These are phyloP conservation scores for Fonsecaea monophora DNA, from an alignment of 2,329 filamentous ascomycete genomes.

Conservation along the genomic window DNA sequence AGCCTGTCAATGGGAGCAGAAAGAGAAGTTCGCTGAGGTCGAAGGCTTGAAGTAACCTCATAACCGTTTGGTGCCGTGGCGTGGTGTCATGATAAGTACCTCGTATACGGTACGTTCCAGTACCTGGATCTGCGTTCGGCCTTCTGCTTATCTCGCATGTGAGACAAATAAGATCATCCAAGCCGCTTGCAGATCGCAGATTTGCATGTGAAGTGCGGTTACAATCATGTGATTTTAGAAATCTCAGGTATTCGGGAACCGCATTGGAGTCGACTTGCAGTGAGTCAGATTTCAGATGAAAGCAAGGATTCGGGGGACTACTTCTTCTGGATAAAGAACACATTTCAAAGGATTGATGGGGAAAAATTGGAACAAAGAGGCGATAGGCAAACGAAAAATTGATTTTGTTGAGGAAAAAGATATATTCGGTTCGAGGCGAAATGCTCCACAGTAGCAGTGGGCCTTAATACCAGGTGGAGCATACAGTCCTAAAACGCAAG, in stretches of 20 bases:
- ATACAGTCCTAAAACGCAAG: not conserved
- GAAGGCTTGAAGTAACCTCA: not conserved
- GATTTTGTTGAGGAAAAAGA: not conserved
- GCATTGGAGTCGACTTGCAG: not conserved
- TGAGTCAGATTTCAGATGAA: not conserved
- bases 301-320: not conserved
- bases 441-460: not conserved
- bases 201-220: conserved; percentile 9
- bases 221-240: conserved; percentile 4
- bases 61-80: conserved; percentile 4
- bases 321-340: not conserved
- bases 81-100: conserved; percentile 14
- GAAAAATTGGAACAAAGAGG: not conserved
- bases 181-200: conserved; percentile 3
- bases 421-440: not conserved
- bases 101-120: conserved; percentile 14
- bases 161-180: conserved; percentile 11
- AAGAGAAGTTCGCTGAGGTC: not conserved
- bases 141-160: conserved; percentile 22
- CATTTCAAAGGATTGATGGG: not conserved
- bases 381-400: not conserved
- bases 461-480: not conserved
- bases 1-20: not conserved
- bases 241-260: not conserved
- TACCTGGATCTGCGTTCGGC: conserved; percentile 1